Evolutionary conservation across 495 filamentous ascomycete species (phyloP), one percentile per base, ranked within the genome.

Genomic region (Eremomyces bilateralis): DNA sequence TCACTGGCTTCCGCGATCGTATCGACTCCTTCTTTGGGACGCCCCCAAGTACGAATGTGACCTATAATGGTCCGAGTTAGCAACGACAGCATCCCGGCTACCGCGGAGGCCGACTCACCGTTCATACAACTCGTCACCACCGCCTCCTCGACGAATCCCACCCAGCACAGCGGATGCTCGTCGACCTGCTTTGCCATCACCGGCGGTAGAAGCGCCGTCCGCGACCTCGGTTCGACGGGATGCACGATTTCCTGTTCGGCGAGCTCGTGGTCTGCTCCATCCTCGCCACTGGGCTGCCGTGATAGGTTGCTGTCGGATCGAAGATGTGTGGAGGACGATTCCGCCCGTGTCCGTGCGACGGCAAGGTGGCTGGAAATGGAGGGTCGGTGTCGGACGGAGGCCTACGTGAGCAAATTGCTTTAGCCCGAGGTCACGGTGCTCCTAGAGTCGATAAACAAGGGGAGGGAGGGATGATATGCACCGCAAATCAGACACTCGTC

Each of bases 111-210:
- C 24, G 8, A 13, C 24, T 27, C 13, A 27, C 82, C 83, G 56
- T 71, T 71, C 43, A 75, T 71, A 48, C 83, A 94, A 37, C 78
- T 76, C n/a, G 81, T 91, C 45, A 94, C 69, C 29, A 97, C 84
- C 19, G 73, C 75, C 47, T 91, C 73, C 52, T 92, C 76, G 40
- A 82, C 80, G 47, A 97, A 97, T 8, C 72, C 74, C 13, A 97
- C 48, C 79, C 85, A 93, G 48, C 68, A 77, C 31, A 90, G 60
- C 33, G 83, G 84, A 51, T 95, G 79, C 37, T 71, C 64, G 46
- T 93, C 85, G 17, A 91, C 67, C 4, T 63, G 61, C 61, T 95
- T 94, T 13, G 74, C 79, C 71, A 94, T 75, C 15, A 97, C 80
- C 31, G 88, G 88, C n/a, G 90, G 88, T 32, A 97, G 53, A 48